Evolutionary conservation across 768 basidiomycete genomes (phyloP).

Genomic region (Zangia roseola): DNA sequence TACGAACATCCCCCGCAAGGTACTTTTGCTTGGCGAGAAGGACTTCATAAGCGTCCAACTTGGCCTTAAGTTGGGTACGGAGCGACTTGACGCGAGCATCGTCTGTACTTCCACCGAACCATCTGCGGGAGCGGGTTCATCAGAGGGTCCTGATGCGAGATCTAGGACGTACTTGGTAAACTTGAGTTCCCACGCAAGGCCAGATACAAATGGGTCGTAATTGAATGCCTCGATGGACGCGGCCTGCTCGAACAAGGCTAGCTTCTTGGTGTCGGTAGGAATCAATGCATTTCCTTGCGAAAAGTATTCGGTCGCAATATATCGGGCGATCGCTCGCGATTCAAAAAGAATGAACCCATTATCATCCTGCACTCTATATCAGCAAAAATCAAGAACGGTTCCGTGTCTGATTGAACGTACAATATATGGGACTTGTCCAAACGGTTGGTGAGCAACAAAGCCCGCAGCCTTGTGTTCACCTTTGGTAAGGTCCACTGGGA

Average conservation of each 20-base stretch:
- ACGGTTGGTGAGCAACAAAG: conserved; percentile 54
- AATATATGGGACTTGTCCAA: conserved; percentile 45
- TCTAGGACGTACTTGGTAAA: conserved; percentile 41
- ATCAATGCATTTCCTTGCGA: conserved; percentile 35
- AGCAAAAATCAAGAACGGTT: not conserved
- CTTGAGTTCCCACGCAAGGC: conserved; percentile 43
- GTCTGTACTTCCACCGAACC: conserved; percentile 32
- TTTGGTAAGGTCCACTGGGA: conserved; percentile 41
- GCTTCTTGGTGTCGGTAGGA: conserved; percentile 34
- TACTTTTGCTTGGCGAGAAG: conserved; percentile 36
- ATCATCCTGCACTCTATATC: conserved; percentile 24
- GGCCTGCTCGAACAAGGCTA: conserved; percentile 52
- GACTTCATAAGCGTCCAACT: conserved; percentile 32
- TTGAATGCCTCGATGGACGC: conserved; percentile 49
- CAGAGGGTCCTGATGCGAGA: too few relatives aligned
- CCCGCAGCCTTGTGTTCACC: conserved; percentile 46
- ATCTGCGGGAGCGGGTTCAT: not conserved
- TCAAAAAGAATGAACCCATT: conserved; percentile 45
- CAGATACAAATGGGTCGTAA: conserved; percentile 46
- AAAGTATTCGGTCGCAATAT: conserved; percentile 40
- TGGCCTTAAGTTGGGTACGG: conserved; percentile 31
- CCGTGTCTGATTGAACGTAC: not conserved
- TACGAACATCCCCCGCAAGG: conserved; percentile 34
- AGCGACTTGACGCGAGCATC: conserved; percentile 26
- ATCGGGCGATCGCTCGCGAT: conserved; percentile 42